A percentile compares a stretch with the other conserved stretches of the same genome.
Conservation (phyloP, 306 rosid genomes). For the Oxytropis ochrocephala region DNA sequence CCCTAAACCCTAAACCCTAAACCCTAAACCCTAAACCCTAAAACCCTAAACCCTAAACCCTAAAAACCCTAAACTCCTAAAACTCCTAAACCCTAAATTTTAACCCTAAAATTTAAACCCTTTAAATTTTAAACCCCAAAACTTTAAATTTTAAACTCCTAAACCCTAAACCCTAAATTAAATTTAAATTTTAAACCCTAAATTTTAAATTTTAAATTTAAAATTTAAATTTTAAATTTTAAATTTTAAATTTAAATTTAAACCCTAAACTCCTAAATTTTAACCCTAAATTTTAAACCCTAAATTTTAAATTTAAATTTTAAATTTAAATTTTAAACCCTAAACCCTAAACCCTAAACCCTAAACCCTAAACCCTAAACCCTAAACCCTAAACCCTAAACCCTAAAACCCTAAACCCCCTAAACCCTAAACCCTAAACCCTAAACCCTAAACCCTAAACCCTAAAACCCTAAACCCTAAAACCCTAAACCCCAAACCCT, state of each 20-base stretch:
- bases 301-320: too few relatives aligned
- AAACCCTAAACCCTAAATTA: neutral
- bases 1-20: neutral
- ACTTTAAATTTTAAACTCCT: neutral
- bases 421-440: neutral
- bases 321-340: neutral
- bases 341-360: neutral
- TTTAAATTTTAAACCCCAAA: neutral
- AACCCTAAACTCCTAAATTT: neutral
- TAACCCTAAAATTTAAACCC: too few relatives aligned
- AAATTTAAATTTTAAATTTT: neutral
- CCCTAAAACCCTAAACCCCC: too few relatives aligned
- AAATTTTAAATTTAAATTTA: too few relatives aligned
- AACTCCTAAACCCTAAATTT: too few relatives aligned
- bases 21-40: neutral
- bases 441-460: neutral
- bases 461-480: neutral
- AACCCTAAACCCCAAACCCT: neutral
- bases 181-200: neutral
- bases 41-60: neutral
- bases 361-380: neutral
- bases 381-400: neutral
- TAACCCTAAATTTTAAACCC: neutral
- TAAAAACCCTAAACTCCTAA: neutral
- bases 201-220: neutral